Conservation (phyloP, 805 yeast species). For the Cyberlindnera petersonii region DNA sequence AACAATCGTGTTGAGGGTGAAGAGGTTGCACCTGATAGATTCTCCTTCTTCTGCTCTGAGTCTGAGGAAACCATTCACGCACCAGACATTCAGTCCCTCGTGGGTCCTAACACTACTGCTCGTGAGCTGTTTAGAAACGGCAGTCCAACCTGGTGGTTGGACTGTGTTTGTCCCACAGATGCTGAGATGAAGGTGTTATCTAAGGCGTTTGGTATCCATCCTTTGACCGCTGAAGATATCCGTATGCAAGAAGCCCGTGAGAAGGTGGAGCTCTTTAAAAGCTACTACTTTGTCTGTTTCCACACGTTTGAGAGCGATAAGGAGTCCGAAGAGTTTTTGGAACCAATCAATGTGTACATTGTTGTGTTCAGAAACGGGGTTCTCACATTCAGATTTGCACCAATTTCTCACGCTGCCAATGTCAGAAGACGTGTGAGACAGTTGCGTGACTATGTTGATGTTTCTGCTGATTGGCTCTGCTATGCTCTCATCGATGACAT, state of each 20-base stretch:
- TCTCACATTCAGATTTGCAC: slow-evolving; percentile 86
- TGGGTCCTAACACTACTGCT: slow-evolving; percentile 60
- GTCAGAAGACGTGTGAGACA: slow-evolving; percentile 82
- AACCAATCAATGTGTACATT: slow-evolving; percentile 76
- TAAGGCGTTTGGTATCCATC: slow-evolving; percentile 95
- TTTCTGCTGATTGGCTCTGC: slow-evolving; percentile 78
- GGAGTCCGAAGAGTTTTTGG: slow-evolving; percentile 78
- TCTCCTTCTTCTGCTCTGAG: slow-evolving; percentile 77
- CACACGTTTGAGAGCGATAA: slow-evolving; percentile 89
- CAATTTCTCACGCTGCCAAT: slow-evolving; percentile 91
- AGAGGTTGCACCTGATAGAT: slow-evolving; percentile 61
- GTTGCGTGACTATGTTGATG: slow-evolving; percentile 71
- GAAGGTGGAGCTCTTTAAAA: slow-evolving; percentile 87
- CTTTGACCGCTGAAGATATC: slow-evolving; percentile 96
- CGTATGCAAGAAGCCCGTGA: slow-evolving; percentile 96
- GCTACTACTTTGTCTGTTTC: slow-evolving; percentile 93
- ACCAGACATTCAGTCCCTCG: slow-evolving; percentile 76
- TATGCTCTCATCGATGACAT: slow-evolving; percentile 81
- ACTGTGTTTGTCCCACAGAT: slow-evolving; percentile 91
- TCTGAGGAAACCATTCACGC: slow-evolving; percentile 87
- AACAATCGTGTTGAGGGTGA: slow-evolving; percentile 35
- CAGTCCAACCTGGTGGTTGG: slow-evolving; percentile 93
- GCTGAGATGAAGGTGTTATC: slow-evolving; percentile 89
- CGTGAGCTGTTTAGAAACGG: slow-evolving; percentile 66
- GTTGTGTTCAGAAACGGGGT: slow-evolving; percentile 90